Evolutionary conservation across 139 green algal genomes (phyloP).

Genomic region (Chlamydomonas sp.): DNA sequence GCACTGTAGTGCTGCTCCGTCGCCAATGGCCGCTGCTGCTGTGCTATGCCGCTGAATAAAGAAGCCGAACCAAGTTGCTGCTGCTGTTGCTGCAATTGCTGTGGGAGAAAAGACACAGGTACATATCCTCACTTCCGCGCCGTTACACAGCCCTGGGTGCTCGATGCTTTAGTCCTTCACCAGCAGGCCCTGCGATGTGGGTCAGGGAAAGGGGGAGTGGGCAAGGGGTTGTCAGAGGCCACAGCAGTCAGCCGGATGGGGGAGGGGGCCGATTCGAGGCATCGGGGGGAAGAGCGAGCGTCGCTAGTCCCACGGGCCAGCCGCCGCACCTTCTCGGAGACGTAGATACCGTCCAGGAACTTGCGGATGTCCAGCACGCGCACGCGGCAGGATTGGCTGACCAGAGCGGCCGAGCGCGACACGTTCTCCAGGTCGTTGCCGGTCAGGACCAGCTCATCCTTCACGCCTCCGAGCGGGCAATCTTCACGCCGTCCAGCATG

Average conservation of each 20-base stretch:
- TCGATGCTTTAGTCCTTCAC: slow-evolving; percentile 25
- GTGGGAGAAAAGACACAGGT: background rate
- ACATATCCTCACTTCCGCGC: background rate
- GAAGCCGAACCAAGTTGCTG: no score
- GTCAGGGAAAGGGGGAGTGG: no score
- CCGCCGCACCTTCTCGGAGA: slow-evolving; percentile 77
- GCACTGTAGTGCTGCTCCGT: no score
- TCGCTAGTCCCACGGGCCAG: slow-evolving; percentile 41
- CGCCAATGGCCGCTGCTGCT: no score
- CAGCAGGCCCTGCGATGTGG: slow-evolving; percentile 2
- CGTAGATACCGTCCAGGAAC: slow-evolving; percentile 99
- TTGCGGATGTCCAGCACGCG: slow-evolving; percentile 99
- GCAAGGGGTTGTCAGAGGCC: no score
- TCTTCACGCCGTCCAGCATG: slow-evolving; percentile 92
- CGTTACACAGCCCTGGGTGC: background rate
- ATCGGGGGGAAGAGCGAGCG: background rate
- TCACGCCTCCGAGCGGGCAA: slow-evolving; percentile 85
- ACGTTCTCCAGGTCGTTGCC: slow-evolving; percentile 98
- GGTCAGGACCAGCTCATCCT: slow-evolving; percentile 96
- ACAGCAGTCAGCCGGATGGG: no score
- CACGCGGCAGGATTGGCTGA: slow-evolving; percentile 88
- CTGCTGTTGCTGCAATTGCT: no score
- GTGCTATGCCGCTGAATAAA: no score
- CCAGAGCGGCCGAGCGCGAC: slow-evolving; percentile 84
- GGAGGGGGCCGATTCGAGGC: background rate